Evolutionary conservation across 768 basidiomycete species (phyloP).

Genomic region (Terana coerulea): DNA sequence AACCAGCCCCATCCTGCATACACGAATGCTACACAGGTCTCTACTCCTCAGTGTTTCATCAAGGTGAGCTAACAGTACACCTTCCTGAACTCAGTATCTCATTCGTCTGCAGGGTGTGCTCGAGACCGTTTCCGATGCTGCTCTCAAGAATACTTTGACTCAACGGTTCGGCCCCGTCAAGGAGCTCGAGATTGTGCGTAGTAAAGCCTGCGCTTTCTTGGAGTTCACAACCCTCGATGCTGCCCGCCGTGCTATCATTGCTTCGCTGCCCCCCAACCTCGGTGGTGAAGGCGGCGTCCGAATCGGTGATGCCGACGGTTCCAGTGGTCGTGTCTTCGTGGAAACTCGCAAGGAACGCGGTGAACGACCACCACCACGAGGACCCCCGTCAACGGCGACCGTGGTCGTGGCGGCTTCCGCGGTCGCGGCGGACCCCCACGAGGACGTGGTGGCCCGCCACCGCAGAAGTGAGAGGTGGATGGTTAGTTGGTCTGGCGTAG

Average conservation of each 20-base stretch:
- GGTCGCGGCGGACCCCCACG: slow-evolving; percentile 42
- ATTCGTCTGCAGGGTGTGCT: slow-evolving; percentile 65
- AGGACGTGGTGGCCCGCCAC: slow-evolving; percentile 34
- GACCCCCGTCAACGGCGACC: slow-evolving; percentile 50
- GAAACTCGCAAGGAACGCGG: slow-evolving; percentile 91
- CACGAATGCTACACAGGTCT: slow-evolving; percentile 57
- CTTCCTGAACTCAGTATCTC: slow-evolving; percentile 9
- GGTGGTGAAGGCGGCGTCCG: slow-evolving; percentile 91
- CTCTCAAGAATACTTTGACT: slow-evolving; percentile 48
- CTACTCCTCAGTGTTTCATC: slow-evolving; percentile 84
- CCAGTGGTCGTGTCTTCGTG: slow-evolving; percentile 51
- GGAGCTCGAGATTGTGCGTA: slow-evolving; percentile 84
- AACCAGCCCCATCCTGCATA: slow-evolving; percentile 44
- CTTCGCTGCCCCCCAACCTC: slow-evolving; percentile 57
- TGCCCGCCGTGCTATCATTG: slow-evolving; percentile 82
- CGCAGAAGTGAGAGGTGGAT: slow-evolving; percentile 19
- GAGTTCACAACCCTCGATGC: slow-evolving; percentile 78
- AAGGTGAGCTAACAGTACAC: slow-evolving; percentile 51
- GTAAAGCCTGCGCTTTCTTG: slow-evolving; percentile 91
- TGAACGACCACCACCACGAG: slow-evolving; percentile 70
- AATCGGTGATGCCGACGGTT: slow-evolving; percentile 56
- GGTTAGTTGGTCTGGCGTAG: background rate
- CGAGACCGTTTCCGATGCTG: slow-evolving; percentile 53
- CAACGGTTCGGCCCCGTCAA: slow-evolving; percentile 77
- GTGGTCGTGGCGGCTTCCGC: slow-evolving; percentile 46